phyloP scores from a whole-genome alignment of 164 flowering plant species.

The Aristolochia contorta region DNA sequence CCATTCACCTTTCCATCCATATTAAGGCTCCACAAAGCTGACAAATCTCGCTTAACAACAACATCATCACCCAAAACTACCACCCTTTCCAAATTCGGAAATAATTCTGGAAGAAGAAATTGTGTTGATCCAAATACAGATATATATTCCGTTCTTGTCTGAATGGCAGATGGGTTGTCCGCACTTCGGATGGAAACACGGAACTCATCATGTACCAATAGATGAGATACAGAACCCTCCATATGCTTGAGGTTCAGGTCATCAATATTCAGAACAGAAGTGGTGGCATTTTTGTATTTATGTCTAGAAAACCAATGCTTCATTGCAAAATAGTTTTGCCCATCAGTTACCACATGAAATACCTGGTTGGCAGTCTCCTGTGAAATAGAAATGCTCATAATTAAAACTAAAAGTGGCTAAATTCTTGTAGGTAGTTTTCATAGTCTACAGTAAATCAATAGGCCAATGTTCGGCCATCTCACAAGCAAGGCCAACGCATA shows the following conservation, averaged over 20 bases:
- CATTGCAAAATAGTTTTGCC: constrained; percentile 74
- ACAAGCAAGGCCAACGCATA: no score
- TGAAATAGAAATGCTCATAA: constrained; percentile 11
- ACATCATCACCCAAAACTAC: constrained; percentile 85
- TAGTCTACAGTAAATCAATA: no score
- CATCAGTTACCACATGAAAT: constrained; percentile 82
- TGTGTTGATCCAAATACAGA: constrained; percentile 68
- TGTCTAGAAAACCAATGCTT: constrained; percentile 64
- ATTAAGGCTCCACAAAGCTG: constrained; percentile 67
- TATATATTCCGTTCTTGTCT: constrained; percentile 47
- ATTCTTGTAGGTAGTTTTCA: no score
- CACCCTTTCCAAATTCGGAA: constrained; percentile 51
- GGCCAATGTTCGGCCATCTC: no score
- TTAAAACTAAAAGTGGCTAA: no score
- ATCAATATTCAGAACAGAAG: constrained; percentile 72
- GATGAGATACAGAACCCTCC: constrained; percentile 7
- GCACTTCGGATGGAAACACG: constrained; percentile 50
- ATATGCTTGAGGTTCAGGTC: constrained; percentile 30
- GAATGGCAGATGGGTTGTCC: constrained; percentile 14
- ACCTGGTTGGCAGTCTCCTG: constrained; percentile 75
- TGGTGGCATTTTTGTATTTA: constrained; percentile 46
- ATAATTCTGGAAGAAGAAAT: constrained; percentile 70
- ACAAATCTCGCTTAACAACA: constrained; percentile 72
- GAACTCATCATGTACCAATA: constrained; percentile 59
- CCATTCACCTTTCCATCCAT: constrained; percentile 82